A percentile compares a stretch with the other conserved stretches of the same genome.
phyloP scores from a whole-genome alignment of 1,284 basidiomycete species.

The Thecaphora thlaspeos region DNA sequence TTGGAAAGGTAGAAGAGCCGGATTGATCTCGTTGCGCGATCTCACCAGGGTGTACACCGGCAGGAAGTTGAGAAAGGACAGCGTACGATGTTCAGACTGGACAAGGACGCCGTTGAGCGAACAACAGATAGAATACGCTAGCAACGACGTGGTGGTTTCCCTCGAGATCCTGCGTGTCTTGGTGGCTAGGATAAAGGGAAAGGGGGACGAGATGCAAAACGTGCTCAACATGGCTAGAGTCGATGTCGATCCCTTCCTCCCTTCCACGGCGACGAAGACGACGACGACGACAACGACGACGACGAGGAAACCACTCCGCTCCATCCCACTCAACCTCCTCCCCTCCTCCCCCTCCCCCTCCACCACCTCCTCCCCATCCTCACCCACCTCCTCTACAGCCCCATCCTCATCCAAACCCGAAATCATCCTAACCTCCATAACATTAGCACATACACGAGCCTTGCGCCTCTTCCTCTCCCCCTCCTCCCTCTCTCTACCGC shows the following conservation, averaged over 20 bases:
- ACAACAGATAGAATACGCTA: slow-evolving; percentile 46
- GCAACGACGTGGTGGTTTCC: slow-evolving; percentile 40
- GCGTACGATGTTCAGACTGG: slow-evolving; percentile 38
- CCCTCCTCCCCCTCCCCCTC: too few species aligned
- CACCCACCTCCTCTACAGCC: background rate
- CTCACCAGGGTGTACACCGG: slow-evolving; percentile 39
- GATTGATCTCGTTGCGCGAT: slow-evolving; percentile 41
- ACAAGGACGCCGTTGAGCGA: slow-evolving; percentile 13
- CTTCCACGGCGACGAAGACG: background rate
- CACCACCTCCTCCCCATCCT: too few species aligned
- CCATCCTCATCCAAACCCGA: too few species aligned
- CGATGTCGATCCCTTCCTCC: background rate
- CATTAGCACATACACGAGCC: slow-evolving; percentile 20
- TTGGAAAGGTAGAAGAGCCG: slow-evolving; percentile 16
- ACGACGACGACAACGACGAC: slow-evolving; percentile 8
- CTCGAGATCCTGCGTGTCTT: slow-evolving; percentile 40
- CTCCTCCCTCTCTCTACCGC: slow-evolving; percentile 1
- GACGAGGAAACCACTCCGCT: too few species aligned
- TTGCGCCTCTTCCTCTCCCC: slow-evolving; percentile 21
- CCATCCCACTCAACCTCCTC: too few species aligned
- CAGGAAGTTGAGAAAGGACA: slow-evolving; percentile 30
- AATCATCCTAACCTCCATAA: slow-evolving; percentile 7
- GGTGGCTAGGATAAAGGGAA: slow-evolving; percentile 4
- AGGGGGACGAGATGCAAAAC: background rate
- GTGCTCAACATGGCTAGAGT: background rate